Evolutionary conservation across 441 rosid species (phyloP).

Genomic region (Syzygium syzygioides): DNA sequence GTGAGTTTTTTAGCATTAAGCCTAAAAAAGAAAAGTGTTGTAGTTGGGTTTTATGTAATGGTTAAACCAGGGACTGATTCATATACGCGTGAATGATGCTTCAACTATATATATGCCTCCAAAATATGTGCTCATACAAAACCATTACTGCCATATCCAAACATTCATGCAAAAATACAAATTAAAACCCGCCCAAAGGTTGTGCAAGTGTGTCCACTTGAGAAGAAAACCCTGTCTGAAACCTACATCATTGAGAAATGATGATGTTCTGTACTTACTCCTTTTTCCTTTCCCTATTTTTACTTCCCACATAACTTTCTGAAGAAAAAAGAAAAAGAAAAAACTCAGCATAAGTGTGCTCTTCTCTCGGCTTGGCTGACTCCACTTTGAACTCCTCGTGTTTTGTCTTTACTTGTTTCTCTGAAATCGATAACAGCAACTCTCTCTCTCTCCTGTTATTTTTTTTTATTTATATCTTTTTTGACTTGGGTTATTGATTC

Average conservation of each 20-base stretch:
- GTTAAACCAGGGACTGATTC: background rate
- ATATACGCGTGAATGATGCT: background rate
- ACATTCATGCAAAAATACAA: background rate
- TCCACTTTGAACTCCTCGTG: slow-evolving; percentile 26
- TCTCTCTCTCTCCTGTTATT: slow-evolving; percentile 5
- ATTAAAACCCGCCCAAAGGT: background rate
- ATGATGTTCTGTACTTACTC: slow-evolving; percentile 59
- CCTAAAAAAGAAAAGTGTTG: background rate
- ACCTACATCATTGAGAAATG: slow-evolving; percentile 81
- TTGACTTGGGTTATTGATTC: background rate
- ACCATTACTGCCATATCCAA: background rate
- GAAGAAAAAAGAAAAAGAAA: background rate
- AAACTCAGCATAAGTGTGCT: slow-evolving; percentile 14
- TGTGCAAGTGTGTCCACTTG: background rate
- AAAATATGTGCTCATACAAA: background rate
- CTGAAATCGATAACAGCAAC: slow-evolving; percentile 36
- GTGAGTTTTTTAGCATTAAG: background rate
- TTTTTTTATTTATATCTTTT: background rate
- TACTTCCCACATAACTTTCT: background rate
- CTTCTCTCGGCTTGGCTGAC: slow-evolving; percentile 27
- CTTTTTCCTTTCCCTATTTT: slow-evolving; percentile 10
- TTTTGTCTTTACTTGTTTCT: slow-evolving; percentile 34
- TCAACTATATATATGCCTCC: background rate
- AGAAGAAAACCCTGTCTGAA: background rate
- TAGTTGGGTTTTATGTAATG: background rate